Conservation (phyloP, 768 basidiomycete species). For the Lactarius pseudohatsudake region DNA sequence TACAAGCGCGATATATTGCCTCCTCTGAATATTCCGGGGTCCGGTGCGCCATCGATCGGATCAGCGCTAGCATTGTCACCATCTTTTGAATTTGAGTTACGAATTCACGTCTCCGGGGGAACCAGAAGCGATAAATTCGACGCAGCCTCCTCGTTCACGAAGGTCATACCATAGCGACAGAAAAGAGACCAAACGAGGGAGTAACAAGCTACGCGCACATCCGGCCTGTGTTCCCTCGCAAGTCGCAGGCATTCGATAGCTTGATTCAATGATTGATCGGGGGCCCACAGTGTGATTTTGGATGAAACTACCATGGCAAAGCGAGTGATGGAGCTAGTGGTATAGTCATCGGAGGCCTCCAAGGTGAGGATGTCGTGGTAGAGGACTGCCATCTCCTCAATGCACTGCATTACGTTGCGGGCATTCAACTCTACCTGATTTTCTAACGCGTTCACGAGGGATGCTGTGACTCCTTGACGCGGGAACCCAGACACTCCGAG, state of each 20-base stretch:
- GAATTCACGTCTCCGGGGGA: too few relatives aligned
- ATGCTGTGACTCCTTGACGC: background rate
- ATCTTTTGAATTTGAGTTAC: too few relatives aligned
- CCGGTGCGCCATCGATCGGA: too few relatives aligned
- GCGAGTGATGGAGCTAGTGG: background rate
- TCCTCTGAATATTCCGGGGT: too few relatives aligned
- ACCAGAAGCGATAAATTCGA: background rate
- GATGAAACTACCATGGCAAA: rapidly evolving
- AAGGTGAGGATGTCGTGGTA: background rate
- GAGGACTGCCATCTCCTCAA: background rate
- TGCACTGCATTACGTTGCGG: background rate
- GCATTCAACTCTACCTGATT: background rate
- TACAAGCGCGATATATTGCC: too few relatives aligned
- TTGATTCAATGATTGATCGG: background rate
- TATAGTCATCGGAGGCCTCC: too few relatives aligned
- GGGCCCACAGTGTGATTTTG: rapidly evolving
- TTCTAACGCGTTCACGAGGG: background rate
- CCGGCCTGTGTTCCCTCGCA: background rate
- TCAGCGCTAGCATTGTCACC: too few relatives aligned
- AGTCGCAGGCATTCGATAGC: background rate
- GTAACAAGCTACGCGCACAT: background rate
- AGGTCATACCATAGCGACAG: background rate
- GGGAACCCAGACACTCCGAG: too few relatives aligned
- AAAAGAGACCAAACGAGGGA: background rate
- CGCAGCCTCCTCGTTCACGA: too few relatives aligned